Conservation (phyloP, 192 early-diverging fungal genomes). For the Linnemannia elongata region DNA sequence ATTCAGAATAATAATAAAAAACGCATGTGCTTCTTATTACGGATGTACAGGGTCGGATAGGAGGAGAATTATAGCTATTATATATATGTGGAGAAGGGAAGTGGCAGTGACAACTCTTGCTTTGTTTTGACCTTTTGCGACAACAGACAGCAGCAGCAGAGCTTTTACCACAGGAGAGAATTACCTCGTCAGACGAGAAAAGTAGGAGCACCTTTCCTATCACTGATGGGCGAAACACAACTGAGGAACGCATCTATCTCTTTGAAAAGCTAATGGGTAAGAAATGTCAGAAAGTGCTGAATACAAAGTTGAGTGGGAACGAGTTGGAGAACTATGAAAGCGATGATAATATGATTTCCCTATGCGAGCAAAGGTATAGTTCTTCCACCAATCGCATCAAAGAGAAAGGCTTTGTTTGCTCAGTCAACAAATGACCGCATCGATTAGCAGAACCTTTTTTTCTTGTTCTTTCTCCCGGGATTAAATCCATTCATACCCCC, state of each 20-base stretch:
- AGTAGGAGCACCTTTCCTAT: no score
- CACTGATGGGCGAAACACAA: not conserved
- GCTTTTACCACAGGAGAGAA: not conserved
- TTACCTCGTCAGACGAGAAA: no score
- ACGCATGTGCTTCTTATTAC: not conserved
- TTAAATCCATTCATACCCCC: not conserved
- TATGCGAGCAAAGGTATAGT: not conserved
- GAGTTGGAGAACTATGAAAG: no score
- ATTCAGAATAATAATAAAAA: not conserved
- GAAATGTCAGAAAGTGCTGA: not conserved
- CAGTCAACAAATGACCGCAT: not conserved
- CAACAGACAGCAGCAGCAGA: no score
- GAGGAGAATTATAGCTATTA: no score
- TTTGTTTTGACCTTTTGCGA: no score
- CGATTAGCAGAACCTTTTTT: not conserved
- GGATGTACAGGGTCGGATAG: no score
- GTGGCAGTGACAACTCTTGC: no score
- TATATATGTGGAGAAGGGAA: no score
- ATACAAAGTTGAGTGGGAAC: no score
- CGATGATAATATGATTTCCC: no score
- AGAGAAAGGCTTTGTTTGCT: not conserved
- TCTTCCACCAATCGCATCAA: not conserved
- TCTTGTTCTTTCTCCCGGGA: not conserved
- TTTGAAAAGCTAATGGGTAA: no score
- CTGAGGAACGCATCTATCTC: not conserved